Base-by-base conservation (phyloP, 1,284 basidiomycete genomes). In the Coniferiporia weirii region DNA sequence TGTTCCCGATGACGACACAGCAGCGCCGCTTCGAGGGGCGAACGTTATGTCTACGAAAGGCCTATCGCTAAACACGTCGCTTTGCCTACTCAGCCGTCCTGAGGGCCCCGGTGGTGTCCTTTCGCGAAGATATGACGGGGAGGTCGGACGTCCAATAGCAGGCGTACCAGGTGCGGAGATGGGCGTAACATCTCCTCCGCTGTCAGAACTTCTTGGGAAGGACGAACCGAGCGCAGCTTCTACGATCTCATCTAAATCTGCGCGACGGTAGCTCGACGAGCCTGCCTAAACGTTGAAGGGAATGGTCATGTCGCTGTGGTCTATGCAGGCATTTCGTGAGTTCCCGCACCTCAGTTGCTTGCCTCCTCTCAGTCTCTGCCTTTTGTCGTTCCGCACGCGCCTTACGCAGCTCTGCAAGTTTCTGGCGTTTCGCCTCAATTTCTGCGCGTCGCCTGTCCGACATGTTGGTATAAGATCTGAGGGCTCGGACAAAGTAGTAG, bases 391-490 rank as follows among this genome's bases (percentile, higher is more conserved):
- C 84, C 51, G 83, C 82, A 45, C 91, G 75, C 44, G 84, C 87
- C 67, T 85, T 83, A 61, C 88, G 80, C 34, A 95, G 79, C 64
- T 95, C 92, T 51, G 85, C 92, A 46, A 98, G 85, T 72, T 94
- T 95, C 6, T 86, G 84, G 61, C 88, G 80, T 75, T 98, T 99
- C 45, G 89, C 91, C 73, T 95, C 93, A 63, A 98, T 92, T 75
- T 98, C 95, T 67, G 87, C 65, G 63, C 66, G 64, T 58, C 66
- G 59, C 67, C 47, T 56, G 45, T 54, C 57, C n/a, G 51, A 52
- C 57, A 59, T 59, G 20, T n/a, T 53, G 27, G 44, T 54, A 40
- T 40, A 35, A 17, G 22, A 17, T 35, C 5, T 12, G 12, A 52
- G 20, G n/a, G 22, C 34, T 46, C 27, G 5, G 27, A 27, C 27